Conservation (phyloP, 805 yeast species). For the Candida krabiensis region DNA sequence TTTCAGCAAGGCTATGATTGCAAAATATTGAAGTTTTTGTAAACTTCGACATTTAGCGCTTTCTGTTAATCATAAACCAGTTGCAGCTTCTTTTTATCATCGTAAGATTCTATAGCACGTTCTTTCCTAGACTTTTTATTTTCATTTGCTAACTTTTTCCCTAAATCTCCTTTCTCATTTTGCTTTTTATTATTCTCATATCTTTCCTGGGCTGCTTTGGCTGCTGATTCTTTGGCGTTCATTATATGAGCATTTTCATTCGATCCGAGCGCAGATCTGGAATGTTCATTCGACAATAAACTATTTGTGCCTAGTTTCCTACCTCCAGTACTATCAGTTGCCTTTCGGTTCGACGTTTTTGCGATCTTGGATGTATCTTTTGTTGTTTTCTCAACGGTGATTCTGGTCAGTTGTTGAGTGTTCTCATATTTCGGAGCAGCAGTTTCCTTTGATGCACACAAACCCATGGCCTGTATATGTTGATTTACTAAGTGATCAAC, state of each 20-base stretch:
- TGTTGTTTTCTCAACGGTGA: not conserved
- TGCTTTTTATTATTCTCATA: conserved; percentile 13
- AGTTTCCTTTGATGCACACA: conserved; percentile 27
- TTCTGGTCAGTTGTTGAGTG: conserved; percentile 4
- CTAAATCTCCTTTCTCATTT: conserved; percentile 26
- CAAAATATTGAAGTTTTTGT: no score
- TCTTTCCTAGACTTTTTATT: conserved; percentile 25
- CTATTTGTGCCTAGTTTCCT: conserved; percentile 17
- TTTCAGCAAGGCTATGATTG: no score
- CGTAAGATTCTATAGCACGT: conserved; percentile 24
- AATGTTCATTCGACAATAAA: not conserved
- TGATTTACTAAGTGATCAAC: no score
- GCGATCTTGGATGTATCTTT: conserved; percentile 1
- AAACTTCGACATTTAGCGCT: no score
- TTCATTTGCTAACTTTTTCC: conserved; percentile 25
- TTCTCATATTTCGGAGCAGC: conserved; percentile 2
- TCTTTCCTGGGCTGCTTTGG: conserved; percentile 30
- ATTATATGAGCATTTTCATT: conserved; percentile 1
- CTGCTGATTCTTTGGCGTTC: conserved; percentile 29
- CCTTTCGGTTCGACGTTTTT: conserved; percentile 2
- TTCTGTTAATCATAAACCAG: conserved; percentile 24
- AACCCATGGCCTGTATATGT: conserved; percentile 29
- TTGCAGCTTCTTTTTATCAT: conserved; percentile 14
- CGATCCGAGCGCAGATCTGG: not conserved
- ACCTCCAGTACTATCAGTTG: conserved; percentile 6